Base-by-base conservation (phyloP, 768 basidiomycete species). In the Tricholoma bakamatsutake region DNA sequence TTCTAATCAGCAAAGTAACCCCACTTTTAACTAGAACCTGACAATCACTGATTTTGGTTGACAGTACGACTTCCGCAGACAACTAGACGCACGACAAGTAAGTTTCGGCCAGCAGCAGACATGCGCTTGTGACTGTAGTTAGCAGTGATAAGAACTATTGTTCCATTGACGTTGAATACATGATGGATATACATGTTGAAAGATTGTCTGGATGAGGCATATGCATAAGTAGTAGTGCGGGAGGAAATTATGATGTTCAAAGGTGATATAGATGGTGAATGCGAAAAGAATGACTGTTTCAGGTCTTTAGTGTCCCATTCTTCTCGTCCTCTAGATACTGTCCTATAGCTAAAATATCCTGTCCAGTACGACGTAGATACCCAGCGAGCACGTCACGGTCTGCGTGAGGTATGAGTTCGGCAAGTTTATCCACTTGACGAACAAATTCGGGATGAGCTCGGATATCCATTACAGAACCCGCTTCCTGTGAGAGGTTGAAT, bases 301-400 rank as follows among this genome's bases (percentile, higher is more conserved):
- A 74, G 47, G 18, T 49, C 57, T n/a, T 61, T 60, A 48, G 90
- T 46, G 73, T 77, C 31, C 88, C 88, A 63, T 85, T 88, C 72
- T 85, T 87, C 66, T 90, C 87, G 59, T 93, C 90, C 60, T 90
- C 90, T 10, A 93, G 73, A 67, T 90, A 93, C 65, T 89, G 86
- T 13, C 88, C 88, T 61, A 93, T 90, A n/a, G 90, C 90, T 42
- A 89, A 72, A 42, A 91, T 87, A 68, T 90, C 89, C 64, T 88
- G 82, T 18, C 90, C 90, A 9, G 88, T 76, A 9, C 86, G 78
- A 28, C 81, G 80, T 57, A 93, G 69, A 67, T 93, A 93, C 12
- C 82, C 80, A 37, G 84, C 84, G 7, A 93, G 77, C 1, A 90
- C 71, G 18, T 68, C 72, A 45, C 81, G 78, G 59, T 91, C 83